phyloP scores from a whole-genome alignment of 345 rosid species.

The Angophora floribunda region DNA sequence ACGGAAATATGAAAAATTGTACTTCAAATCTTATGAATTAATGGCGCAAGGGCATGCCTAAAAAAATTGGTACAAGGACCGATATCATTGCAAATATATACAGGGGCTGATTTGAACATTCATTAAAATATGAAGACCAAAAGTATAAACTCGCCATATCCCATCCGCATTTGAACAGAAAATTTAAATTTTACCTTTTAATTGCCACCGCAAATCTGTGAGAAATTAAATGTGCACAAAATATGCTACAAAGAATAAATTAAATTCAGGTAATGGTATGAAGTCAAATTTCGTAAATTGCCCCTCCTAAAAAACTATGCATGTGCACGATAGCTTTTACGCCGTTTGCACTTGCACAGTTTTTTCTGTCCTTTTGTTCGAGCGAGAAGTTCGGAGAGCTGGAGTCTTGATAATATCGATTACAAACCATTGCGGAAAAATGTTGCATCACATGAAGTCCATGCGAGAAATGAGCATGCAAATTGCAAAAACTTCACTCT shows the following conservation, averaged over 20 bases:
- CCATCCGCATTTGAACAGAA: not conserved
- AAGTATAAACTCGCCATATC: not conserved
- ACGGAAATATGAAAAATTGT: not conserved
- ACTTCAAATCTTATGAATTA: not conserved
- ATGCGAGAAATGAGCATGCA: not conserved
- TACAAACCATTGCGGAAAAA: not conserved
- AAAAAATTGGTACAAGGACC: not conserved
- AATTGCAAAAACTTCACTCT: not conserved
- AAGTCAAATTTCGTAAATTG: not conserved
- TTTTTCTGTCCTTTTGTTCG: not conserved
- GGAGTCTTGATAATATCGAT: not conserved
- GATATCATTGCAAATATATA: not conserved
- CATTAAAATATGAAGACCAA: not conserved
- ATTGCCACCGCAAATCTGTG: not conserved
- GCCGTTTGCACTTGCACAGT: not conserved
- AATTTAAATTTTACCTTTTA: not conserved
- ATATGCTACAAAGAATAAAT: not conserved
- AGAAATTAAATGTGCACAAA: not conserved
- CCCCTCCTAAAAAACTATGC: not conserved
- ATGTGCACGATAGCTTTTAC: not conserved
- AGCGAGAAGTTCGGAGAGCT: not conserved
- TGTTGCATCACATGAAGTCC: not conserved
- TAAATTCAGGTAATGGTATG: not conserved
- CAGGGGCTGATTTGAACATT: not conserved
- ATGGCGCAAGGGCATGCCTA: not conserved